phyloP scores from a whole-genome alignment of 2,329 filamentous ascomycete genomes.

The Magnaporthales sp. region DNA sequence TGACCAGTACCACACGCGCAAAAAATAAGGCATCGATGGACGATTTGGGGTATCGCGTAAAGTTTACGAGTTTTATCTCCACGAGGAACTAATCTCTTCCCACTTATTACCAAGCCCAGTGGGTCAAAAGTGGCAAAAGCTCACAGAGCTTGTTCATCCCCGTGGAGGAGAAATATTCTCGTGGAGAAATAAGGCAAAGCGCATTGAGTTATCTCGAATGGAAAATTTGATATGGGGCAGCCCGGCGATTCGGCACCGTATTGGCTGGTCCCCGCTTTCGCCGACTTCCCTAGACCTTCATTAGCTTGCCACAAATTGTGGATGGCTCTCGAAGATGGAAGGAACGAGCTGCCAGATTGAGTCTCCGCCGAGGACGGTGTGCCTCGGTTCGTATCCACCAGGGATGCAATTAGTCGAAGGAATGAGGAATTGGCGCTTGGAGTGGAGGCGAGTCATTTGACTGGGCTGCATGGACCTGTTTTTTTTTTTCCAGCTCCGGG shows the following conservation, averaged over 20 bases:
- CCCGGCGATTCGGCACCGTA: neutral
- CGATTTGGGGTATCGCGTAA: neutral
- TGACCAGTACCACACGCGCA: no score
- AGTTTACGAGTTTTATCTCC: neutral
- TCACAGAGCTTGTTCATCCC: neutral
- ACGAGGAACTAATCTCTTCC: neutral
- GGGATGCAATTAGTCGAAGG: no score
- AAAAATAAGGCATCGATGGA: no score
- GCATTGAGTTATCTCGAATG: neutral
- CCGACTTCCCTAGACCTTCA: no score
- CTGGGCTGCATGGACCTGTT: neutral
- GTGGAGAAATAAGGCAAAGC: neutral
- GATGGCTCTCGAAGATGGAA: neutral
- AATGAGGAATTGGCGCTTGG: neutral
- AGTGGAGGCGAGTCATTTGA: neutral
- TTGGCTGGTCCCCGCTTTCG: neutral
- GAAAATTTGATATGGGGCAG: neutral
- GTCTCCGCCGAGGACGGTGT: neutral
- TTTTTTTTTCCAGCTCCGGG: neutral
- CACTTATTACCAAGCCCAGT: neutral
- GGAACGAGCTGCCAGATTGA: neutral
- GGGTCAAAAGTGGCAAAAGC: no score
- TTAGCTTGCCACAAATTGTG: neutral
- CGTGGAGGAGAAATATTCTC: neutral
- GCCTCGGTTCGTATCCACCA: neutral